Conservation (phyloP, 2,329 filamentous ascomycete species). For the Apiospora hydei region DNA sequence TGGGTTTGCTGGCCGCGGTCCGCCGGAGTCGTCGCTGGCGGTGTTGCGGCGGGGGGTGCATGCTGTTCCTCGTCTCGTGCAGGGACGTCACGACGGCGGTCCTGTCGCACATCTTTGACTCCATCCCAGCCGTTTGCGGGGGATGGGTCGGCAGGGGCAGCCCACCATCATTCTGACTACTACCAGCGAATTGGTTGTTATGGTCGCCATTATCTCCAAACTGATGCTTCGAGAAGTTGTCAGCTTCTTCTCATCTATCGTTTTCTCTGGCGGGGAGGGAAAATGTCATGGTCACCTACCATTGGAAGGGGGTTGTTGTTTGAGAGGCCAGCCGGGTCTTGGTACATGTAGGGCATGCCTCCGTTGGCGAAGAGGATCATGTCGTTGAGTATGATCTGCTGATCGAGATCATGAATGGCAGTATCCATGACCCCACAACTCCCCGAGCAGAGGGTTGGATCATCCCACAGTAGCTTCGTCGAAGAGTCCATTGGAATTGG, state of each 20-base stretch:
- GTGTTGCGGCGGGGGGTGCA: too few relatives aligned
- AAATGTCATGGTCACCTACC: not conserved
- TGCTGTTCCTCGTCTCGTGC: too few relatives aligned
- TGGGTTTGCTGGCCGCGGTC: too few relatives aligned
- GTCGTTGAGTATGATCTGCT: conserved; percentile 18
- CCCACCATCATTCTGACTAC: too few relatives aligned
- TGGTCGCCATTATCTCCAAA: not conserved
- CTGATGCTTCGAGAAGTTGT: not conserved
- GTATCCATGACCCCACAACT: not conserved
- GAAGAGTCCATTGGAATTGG: not conserved
- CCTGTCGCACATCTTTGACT: too few relatives aligned
- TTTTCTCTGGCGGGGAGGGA: not conserved
- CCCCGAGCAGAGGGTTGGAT: not conserved
- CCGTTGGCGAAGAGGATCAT: not conserved
- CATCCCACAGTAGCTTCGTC: not conserved
- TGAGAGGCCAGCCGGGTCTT: not conserved
- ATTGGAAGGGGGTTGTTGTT: not conserved
- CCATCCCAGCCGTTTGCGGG: too few relatives aligned
- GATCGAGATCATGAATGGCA: not conserved
- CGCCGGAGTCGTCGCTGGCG: too few relatives aligned
- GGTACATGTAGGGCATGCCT: not conserved
- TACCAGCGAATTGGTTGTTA: too few relatives aligned
- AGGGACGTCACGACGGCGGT: too few relatives aligned
- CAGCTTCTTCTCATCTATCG: not conserved
- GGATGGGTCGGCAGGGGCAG: too few relatives aligned